Percentiles rank a stretch among this genome's conserved stretches.
Conservation (phyloP, 1,284 basidiomycete genomes). For the Ceratobasidium theobromae region DNA sequence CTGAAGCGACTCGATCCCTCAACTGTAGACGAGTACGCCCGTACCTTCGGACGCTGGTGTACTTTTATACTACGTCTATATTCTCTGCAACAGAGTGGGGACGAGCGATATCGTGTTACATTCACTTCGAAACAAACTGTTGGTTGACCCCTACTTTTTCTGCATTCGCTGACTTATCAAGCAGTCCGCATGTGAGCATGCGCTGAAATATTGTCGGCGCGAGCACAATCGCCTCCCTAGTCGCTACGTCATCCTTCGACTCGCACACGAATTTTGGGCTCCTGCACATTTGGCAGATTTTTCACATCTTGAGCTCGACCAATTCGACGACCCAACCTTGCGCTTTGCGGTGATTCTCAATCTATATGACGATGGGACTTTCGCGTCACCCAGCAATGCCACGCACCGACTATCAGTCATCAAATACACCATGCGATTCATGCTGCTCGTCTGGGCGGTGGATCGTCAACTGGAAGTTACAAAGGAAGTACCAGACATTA, state of each 20-base stretch:
- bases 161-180: background rate
- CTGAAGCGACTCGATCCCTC: background rate
- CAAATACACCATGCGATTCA: background rate
- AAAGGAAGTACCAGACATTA: background rate
- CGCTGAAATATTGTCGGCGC: background rate
- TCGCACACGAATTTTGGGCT: background rate
- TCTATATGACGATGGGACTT: background rate
- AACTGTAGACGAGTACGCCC: background rate
- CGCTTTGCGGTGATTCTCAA: background rate
- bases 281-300: background rate
- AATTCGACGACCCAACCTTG: background rate
- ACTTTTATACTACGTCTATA: background rate
- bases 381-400: background rate
- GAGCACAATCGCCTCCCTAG: background rate
- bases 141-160: background rate
- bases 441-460: background rate
- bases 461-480: background rate
- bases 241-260: background rate
- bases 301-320: background rate
- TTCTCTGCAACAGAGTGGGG: background rate
- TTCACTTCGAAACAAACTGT: background rate
- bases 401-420: background rate
- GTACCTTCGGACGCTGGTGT: background rate
- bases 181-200: background rate
- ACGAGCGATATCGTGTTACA: background rate